Base-by-base conservation (phyloP, 2,329 filamentous ascomycete genomes). In the Rhinocladiella mackenziei region DNA sequence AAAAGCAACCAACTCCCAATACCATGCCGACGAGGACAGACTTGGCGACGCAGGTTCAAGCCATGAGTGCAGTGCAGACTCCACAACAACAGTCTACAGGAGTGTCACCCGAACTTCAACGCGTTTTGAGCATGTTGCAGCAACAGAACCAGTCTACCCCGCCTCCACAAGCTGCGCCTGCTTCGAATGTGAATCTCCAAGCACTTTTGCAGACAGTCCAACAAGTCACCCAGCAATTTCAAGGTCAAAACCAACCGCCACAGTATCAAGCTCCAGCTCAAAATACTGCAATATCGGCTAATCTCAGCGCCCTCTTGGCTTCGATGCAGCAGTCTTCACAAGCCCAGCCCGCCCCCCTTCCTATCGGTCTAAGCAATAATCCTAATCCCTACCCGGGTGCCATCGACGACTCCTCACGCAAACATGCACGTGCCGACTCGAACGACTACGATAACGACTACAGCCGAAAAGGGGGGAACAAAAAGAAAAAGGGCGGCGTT, bases 51-150 rank as follows among this genome's bases (percentile, higher is more conserved):
- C 37, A 61, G 60, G 41, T 53, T 55, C 31, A 58, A 59, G 9
- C 59, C 58, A 2, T 59, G 32, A 26, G 38, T 13, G 19, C 61
- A 10, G 58, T 60, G 11, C 49, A 60, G 14, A 59, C 59, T 38
- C 50, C 58, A 19, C 46, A 54, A 29, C 56, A 54, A 26, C 60
- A 59, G 23, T 50, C 51, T 7, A 33, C 17, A 10, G 36, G 20
- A 5, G 42, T 52, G 26, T 15, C 39, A 9, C 22, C 34, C 9
- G 56, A 44, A 36, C 56, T 44, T 37, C 58, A 35, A 45, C 57
- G 20, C 62, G 65, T 44, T 57, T 62, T 35, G 55, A 60, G 61
- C 19, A 68, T 66, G 2, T 62, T 70, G 40, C 65, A 57, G 39
- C 62, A 61, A 39, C 57, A 53, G 15, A 37, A 43, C 45, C 61